Base-by-base conservation (phyloP, 768 basidiomycete species). In the Collybiopsis luxurians region DNA sequence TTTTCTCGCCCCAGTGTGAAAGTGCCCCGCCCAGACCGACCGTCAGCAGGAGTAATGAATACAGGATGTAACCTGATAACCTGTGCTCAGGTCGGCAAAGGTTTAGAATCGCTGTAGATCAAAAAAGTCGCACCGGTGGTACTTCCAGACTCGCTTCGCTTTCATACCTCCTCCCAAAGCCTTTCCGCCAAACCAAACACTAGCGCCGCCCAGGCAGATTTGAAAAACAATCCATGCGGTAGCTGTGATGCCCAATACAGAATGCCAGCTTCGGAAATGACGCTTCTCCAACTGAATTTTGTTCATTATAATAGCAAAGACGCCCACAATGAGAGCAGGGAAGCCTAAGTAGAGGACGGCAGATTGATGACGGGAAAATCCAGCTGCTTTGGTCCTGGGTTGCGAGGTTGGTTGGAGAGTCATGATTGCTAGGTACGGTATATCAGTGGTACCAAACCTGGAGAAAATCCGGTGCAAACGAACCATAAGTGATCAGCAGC, bases 91-190 rank as follows among this genome's bases (percentile, higher is more conserved):
- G 30, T 59, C 40, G 53, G 28, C 34, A 28, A 30, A 50, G 51
- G 21, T 47, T 2, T 26, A 19, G 56, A 42, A 30, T 44, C 46
- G 48, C 12, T 15, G 21, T 19, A 53, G 24, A 30, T 26, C n/a
- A 21, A 13, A 36, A 44, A 26, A n/a, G n/a, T n/a, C n/a, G 24
- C 59, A 85, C 87, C 92, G 74, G 64, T 95, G 92, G 61, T 90
- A 93, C 67, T 92, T 94, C 87, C 91, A 94, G 19, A 92, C 57
- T 1, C 73, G 67, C 67, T 90, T 93, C 13, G 90, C 89, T 66
- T 81, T 86, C 43, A 75, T 68, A 13, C 81, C 84, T 1, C 90
- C 89, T 4, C 91, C 90, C 64, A 92, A 89, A 0, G 76, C 74
- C 15, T 75, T 76, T 11, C 91, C 91, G 6, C 73, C 77, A 59